Conservation (phyloP, 768 basidiomycete genomes). For the Omphalotus guepiniiformis region DNA sequence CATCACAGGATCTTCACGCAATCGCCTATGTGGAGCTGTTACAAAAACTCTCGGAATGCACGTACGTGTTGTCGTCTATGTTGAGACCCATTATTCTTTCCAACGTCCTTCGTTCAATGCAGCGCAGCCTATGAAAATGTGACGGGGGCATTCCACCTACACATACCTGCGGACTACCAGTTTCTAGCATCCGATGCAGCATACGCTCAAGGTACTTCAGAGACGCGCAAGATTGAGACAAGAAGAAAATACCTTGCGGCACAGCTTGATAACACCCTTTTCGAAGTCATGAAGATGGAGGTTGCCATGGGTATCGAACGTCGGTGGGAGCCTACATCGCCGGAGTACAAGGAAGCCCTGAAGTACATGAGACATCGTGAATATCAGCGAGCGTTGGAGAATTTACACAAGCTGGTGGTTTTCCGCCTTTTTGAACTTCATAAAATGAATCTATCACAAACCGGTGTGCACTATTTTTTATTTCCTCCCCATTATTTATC, state of each 20-base stretch:
- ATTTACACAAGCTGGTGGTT: slow-evolving; percentile 28
- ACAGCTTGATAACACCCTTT: slow-evolving; percentile 10
- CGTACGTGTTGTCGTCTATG: no score
- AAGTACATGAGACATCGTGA: slow-evolving; percentile 14
- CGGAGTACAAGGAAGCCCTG: slow-evolving; percentile 18
- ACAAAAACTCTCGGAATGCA: slow-evolving; percentile 13
- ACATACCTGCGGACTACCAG: slow-evolving; percentile 13
- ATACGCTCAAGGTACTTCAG: slow-evolving; percentile 13
- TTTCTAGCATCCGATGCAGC: slow-evolving; percentile 8
- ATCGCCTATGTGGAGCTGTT: slow-evolving; percentile 31
- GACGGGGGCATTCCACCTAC: slow-evolving; percentile 10
- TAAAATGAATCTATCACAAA: slow-evolving; percentile 30
- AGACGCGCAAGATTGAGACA: slow-evolving; percentile 22
- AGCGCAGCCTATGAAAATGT: slow-evolving; percentile 12
- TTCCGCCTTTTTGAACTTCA: slow-evolving; percentile 34
- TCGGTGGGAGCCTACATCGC: slow-evolving; percentile 21
- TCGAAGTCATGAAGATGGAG: slow-evolving; percentile 21
- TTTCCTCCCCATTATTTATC: slow-evolving; percentile 1
- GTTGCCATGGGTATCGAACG: slow-evolving; percentile 19
- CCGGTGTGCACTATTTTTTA: slow-evolving; percentile 25
- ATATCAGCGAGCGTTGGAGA: slow-evolving; percentile 27
- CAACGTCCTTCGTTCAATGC: no score
- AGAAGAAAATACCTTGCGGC: slow-evolving; percentile 16
- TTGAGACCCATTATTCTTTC: no score
- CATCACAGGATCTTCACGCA: slow-evolving; percentile 21